Base-by-base conservation (phyloP, 306 rosid genomes). In the Lathyrus aphaca region DNA sequence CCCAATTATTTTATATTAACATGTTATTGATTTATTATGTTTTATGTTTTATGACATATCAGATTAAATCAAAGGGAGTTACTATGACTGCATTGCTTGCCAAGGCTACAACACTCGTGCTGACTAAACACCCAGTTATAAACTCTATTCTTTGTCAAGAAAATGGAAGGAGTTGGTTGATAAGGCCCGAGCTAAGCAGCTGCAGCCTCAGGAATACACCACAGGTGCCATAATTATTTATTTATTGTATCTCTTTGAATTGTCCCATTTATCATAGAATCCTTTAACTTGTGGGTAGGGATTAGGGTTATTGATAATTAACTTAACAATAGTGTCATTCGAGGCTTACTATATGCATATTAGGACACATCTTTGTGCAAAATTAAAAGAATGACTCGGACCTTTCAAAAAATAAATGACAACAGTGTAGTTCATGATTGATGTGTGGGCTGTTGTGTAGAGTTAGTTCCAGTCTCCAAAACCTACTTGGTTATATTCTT, bases 31-130 rank as follows among this genome's bases (percentile, higher is more conserved):
- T 71, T 64, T 3, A 49, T n/a, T n/a, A n/a, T n/a, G n/a, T n/a
- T n/a, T 65, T 61, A 23, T 42, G 65, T 66, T 70, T 50, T 64
- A 10, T 67, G 16, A 55, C 56, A 64, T 75, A 35, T 44, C 74
- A 91, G 99, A 86, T 95, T 74, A 95, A 95, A 81, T 77, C 88
- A 15, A 95, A 95, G 86, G 99, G 99, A 79, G 99, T 95, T 72
- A 95, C 99, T 48, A 95, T 95, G 99, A 91, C 97, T 21, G 96
- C 99, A 46, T 84, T 95, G 86, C 97, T 95, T 78, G 99, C 97
- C 40, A 95, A 95, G 89, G 97, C 97, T 5, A 86, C 99, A 8
- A 97, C 97, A 62, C 92, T 94, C 18, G 97, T 97, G 0, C 75
- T 94, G 76, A 89, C 68, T 77, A 73, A 88, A 74, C 99, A 94